phyloP scores from a whole-genome alignment of 352 stramenopile species.

The Phytopythium aichiense region DNA sequence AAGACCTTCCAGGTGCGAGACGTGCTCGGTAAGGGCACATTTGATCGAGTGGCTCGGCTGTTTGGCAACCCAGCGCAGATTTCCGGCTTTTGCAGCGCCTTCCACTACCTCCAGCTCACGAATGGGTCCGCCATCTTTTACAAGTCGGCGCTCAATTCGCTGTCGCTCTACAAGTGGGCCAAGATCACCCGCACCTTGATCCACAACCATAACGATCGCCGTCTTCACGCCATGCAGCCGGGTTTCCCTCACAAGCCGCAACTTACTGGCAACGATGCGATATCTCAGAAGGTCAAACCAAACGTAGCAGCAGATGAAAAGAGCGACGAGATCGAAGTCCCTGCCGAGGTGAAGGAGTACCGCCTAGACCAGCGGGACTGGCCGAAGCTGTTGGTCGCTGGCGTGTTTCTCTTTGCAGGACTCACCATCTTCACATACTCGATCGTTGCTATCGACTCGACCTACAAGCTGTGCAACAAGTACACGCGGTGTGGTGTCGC shows the following conservation, averaged over 20 bases:
- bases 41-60: conserved; percentile 33
- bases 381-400: conserved; percentile 26
- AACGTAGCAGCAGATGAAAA: not conserved
- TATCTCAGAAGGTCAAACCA: conserved; percentile 2
- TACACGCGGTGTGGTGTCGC: conserved; percentile 30
- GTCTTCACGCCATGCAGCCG: not conserved
- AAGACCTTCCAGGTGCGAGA: conserved; percentile 21
- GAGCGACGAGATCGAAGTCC: not conserved
- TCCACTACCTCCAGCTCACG: conserved; percentile 29
- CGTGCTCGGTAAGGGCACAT: conserved; percentile 12
- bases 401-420: conserved; percentile 24
- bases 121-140: conserved; percentile 17
- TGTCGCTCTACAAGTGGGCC: conserved; percentile 47
- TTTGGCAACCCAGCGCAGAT: conserved; percentile 33
- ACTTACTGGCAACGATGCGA: not conserved
- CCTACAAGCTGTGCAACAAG: conserved; percentile 20
- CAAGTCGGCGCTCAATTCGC: conserved; percentile 30
- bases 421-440: conserved; percentile 24
- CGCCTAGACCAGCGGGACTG: conserved; percentile 12
- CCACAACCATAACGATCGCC: conserved; percentile 20
- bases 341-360: conserved; percentile 3
- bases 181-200: conserved; percentile 38
- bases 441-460: conserved; percentile 24
- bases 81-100: conserved; percentile 30
- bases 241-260: not conserved